Evolutionary conservation across 441 rosid genomes (phyloP).

Genomic region (Pelargonium myrrhifolium): DNA sequence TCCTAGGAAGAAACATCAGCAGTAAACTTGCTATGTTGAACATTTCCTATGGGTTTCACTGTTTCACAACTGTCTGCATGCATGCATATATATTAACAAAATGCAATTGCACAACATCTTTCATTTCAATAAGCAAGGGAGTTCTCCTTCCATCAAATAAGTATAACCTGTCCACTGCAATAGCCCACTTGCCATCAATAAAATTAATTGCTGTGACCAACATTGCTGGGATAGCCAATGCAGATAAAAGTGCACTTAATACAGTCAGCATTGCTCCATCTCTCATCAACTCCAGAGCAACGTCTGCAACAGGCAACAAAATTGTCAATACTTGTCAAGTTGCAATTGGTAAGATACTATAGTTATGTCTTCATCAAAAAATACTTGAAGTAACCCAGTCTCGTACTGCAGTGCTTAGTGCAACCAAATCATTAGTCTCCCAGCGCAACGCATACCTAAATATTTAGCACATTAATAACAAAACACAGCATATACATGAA

Average conservation of each 20-base stretch:
- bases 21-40: background rate
- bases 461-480: too few relatives aligned
- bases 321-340: slow-evolving; percentile 16
- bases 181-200: slow-evolving; percentile 80
- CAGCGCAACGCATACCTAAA: slow-evolving; percentile 81
- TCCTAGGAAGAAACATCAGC: too few relatives aligned
- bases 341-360: background rate
- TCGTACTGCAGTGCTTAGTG: slow-evolving; percentile 86
- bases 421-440: slow-evolving; percentile 80
- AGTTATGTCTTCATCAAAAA: slow-evolving; percentile 27
- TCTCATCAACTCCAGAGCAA: slow-evolving; percentile 69
- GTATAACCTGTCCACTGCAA: slow-evolving; percentile 74
- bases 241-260: slow-evolving; percentile 56
- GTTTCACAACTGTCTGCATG: slow-evolving; percentile 8
- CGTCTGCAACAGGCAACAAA: slow-evolving; percentile 34
- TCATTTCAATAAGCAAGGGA: slow-evolving; percentile 9
- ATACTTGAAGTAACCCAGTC: slow-evolving; percentile 99
- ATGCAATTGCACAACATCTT: slow-evolving; percentile 11
- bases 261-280: slow-evolving; percentile 93
- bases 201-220: slow-evolving; percentile 65
- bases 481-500: too few relatives aligned
- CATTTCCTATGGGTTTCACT: background rate
- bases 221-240: slow-evolving; percentile 81
- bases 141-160: background rate
- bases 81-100: background rate